Conservation (phyloP, 148 eudicot genomes). For the Rhododendron vialii region DNA sequence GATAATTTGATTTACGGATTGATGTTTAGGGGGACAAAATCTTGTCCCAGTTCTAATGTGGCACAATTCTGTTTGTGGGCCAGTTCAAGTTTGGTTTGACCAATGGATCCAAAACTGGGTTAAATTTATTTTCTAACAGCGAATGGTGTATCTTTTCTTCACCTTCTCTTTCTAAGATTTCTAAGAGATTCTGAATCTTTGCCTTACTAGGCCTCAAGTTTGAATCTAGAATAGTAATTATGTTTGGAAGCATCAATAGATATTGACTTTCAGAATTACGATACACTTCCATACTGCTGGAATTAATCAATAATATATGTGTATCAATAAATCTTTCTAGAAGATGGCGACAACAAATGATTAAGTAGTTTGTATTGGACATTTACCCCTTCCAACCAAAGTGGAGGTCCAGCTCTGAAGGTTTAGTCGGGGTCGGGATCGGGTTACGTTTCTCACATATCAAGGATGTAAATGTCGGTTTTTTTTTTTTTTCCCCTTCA, state of each 20-base stretch:
- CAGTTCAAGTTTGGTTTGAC: too few species aligned
- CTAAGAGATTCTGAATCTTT: too few species aligned
- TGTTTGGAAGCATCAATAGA: background rate
- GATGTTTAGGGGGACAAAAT: background rate
- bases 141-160: too few species aligned
- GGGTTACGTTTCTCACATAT: background rate
- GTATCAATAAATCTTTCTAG: background rate
- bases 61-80: too few species aligned
- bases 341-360: background rate
- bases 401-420: background rate
- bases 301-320: background rate
- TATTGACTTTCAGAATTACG: background rate
- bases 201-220: too few species aligned
- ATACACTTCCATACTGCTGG: background rate
- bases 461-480: background rate
- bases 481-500: background rate
- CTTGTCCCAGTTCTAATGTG: background rate
- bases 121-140: too few species aligned
- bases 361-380: background rate
- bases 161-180: too few species aligned
- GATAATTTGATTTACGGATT: background rate
- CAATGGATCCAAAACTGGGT: too few species aligned
- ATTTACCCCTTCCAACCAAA: background rate
- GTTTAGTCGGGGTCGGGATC: background rate
- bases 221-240: too few species aligned